These are phyloP conservation scores for Ophiosphaerella narmari DNA, from an alignment of 2,329 filamentous ascomycete species.

Conservation along the genomic window DNA sequence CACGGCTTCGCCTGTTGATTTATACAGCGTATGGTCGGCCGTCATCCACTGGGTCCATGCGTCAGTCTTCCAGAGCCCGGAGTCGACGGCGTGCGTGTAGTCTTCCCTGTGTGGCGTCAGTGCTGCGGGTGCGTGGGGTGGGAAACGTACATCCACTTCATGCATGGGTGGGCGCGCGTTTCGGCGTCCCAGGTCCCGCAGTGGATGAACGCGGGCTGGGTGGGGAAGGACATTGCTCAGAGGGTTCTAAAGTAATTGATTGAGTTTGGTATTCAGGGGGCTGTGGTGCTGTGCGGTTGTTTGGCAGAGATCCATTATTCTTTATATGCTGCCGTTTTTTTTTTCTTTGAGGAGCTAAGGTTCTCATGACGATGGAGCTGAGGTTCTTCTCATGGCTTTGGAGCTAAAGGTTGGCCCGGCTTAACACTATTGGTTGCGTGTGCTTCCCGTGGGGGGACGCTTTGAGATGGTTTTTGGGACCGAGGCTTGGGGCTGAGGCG, in stretches of 20 bases:
- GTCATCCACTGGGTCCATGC: constrained; percentile 1
- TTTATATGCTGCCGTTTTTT: not conserved
- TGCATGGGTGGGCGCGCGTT: constrained; percentile 13
- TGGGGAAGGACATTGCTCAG: constrained; percentile 12
- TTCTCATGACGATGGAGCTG: no score
- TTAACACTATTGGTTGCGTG: not conserved
- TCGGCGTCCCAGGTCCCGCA: constrained; percentile 11
- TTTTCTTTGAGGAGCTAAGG: no score
- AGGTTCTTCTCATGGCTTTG: not conserved
- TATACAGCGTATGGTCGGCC: constrained; percentile 6
- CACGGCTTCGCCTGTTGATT: constrained; percentile 12
- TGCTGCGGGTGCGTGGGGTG: not conserved
- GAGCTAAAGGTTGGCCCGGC: not conserved
- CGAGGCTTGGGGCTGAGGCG: constrained; percentile 2
- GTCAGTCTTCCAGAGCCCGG: constrained; percentile 3
- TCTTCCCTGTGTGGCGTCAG: constrained; percentile 6
- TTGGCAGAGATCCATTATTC: no score
- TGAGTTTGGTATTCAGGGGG: no score
- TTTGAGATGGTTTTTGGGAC: no score
- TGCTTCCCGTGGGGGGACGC: not conserved
- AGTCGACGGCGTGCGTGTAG: constrained; percentile 10
- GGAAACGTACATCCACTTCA: constrained; percentile 17
- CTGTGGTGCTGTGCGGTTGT: no score
- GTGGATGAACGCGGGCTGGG: constrained; percentile 15
- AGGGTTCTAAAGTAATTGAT: no score